Percentiles rank a stretch among this genome's conserved stretches.
These are phyloP conservation scores for Kregervanrija pseudodelftensis DNA, from an alignment of 805 yeast species.

Conservation along the genomic window DNA sequence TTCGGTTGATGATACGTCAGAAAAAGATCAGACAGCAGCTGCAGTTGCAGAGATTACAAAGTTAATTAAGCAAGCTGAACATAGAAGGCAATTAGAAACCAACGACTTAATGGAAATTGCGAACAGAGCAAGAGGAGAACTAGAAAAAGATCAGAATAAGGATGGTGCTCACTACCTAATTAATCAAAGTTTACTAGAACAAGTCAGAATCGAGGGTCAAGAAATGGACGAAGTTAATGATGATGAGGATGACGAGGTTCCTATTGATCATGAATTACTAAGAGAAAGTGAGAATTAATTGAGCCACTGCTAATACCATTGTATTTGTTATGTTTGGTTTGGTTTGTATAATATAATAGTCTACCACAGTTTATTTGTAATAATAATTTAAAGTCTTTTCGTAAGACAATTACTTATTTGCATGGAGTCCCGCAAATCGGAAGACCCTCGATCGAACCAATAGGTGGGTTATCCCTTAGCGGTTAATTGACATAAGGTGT, in stretches of 20 bases:
- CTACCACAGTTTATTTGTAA: too few relatives aligned
- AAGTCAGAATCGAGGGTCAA: slow-evolving; percentile 5
- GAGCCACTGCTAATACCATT: too few relatives aligned
- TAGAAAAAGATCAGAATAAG: not conserved
- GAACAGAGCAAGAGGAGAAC: not conserved
- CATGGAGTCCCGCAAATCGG: too few relatives aligned
- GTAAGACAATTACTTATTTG: too few relatives aligned
- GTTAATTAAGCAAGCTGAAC: slow-evolving; percentile 11
- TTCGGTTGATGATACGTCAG: slow-evolving; percentile 1
- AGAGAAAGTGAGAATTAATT: too few relatives aligned
- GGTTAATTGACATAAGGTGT: too few relatives aligned
- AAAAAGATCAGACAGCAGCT: slow-evolving; percentile 2
- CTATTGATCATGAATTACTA: too few relatives aligned
- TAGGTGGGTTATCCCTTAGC: too few relatives aligned
- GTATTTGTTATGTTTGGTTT: too few relatives aligned
- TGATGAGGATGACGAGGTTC: not conserved
- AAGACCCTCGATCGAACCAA: too few relatives aligned
- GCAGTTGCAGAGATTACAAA: slow-evolving; percentile 13
- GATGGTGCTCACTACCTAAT: slow-evolving; percentile 1
- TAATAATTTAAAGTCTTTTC: too few relatives aligned
- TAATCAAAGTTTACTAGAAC: slow-evolving; percentile 7
- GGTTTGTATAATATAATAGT: too few relatives aligned
- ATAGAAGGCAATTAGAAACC: not conserved
- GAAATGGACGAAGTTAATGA: not conserved
- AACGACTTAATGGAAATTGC: not conserved